Evolutionary conservation across 257 asterid genomes (phyloP).

Genomic region (Linaria vulgaris): DNA sequence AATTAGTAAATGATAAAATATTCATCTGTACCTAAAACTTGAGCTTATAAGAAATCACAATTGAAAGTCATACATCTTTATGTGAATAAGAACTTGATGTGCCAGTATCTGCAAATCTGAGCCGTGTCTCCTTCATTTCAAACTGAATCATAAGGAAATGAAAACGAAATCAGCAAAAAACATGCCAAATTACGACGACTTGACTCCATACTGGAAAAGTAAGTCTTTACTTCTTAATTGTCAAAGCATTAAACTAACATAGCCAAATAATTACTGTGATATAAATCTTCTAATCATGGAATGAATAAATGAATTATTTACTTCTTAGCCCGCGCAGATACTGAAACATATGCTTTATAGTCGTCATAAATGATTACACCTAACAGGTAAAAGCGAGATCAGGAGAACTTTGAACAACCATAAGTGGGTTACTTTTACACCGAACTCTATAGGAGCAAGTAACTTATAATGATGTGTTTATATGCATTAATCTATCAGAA

Average conservation of each 20-base stretch:
- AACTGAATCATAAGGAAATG: conserved; percentile 39
- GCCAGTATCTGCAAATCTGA: conserved; percentile 78
- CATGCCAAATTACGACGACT: conserved; percentile 16
- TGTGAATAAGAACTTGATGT: conserved; percentile 81
- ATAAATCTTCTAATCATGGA: conserved; percentile 9
- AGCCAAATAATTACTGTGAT: background rate
- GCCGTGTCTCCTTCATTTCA: conserved; percentile 64
- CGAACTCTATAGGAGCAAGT: too few species aligned
- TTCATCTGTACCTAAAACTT: conserved; percentile 18
- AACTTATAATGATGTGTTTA: too few species aligned
- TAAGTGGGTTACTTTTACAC: background rate
- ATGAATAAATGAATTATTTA: background rate
- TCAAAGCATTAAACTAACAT: background rate
- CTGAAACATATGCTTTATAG: background rate
- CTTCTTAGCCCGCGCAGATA: conserved; percentile 3
- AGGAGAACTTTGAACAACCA: background rate
- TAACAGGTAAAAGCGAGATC: background rate
- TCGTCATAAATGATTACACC: background rate
- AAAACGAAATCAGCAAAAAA: conserved; percentile 17
- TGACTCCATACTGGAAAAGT: background rate
- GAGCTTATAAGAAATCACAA: conserved; percentile 18
- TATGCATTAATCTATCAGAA: too few species aligned
- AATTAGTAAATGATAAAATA: conserved; percentile 25
- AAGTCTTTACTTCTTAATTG: background rate
- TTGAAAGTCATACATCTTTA: conserved; percentile 65